Base-by-base conservation (phyloP, 2,329 filamentous ascomycete genomes). In the Ascochyta koolunga region DNA sequence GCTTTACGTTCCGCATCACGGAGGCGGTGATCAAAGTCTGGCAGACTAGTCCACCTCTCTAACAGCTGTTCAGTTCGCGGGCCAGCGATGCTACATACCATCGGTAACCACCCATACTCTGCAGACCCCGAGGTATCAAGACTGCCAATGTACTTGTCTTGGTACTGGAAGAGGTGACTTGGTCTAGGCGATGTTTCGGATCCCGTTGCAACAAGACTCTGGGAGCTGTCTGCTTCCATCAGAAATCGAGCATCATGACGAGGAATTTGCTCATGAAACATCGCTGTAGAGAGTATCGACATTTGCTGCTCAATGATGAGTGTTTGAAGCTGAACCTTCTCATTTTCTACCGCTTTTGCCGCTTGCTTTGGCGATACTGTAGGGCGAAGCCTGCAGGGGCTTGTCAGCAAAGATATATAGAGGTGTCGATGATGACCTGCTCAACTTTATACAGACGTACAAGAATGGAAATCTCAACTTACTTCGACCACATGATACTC, bases 221-320 rank as follows among this genome's bases (percentile, higher is more conserved):
- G 63, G 8, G 68, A 68, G 51, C 65, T 70, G 39, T 71, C 69
- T 4, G 56, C 37, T 40, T 74, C 70, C 63, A 68, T 70, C 32
- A 72, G 36, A 9, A 70, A 47, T 10, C 54, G 55, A 9, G 60
- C 52, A 40, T 64, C 57, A 9, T 55, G 24, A 35, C 41, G 48
- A 33, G 64, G 50, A 7, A 43, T 13, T 18, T 57, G 41, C 31
- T 70, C 56, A 25, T 70, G 64, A 5, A 58, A 47, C 16, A 61
- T 60, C 8, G 48, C 56, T 7, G 69, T 66, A 13, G 59, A 59
- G 5, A 74, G 42, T 22, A 76, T 69, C 2, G 70, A 65, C 39
- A 74, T 59, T 47, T 77, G 75, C 42, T 77, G 75, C 43, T 77
- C 74, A 33, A 76, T 70, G 18, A 77, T 66, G 6, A 76, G 57